Percentiles rank a stretch among this genome's conserved stretches.
phyloP scores from a whole-genome alignment of 2,329 filamentous ascomycete species.

The Cytospora piceicola region DNA sequence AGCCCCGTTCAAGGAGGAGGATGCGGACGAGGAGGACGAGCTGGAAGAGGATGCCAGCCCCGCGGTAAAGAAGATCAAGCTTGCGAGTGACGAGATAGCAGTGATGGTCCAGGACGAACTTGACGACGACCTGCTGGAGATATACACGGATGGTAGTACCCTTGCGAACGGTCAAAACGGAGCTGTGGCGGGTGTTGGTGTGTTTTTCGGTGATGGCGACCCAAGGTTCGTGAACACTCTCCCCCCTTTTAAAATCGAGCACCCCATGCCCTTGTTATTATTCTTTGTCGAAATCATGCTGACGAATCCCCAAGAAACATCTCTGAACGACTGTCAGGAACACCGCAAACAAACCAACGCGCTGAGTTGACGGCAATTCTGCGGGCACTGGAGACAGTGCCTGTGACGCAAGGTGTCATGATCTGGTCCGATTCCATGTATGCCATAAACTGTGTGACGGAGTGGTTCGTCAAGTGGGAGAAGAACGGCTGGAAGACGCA shows the following conservation, averaged over 20 bases:
- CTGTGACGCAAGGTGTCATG: conserved; percentile 67
- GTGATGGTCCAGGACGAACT: conserved; percentile 26
- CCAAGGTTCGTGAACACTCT: conserved; percentile 47
- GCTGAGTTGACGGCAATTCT: conserved; percentile 91
- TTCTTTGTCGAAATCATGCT: conserved; percentile 23
- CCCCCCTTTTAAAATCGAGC: not conserved
- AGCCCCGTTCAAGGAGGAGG: conserved; percentile 29
- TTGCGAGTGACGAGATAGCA: conserved; percentile 23
- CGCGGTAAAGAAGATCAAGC: conserved; percentile 43
- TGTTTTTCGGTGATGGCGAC: conserved; percentile 64
- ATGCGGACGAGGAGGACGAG: conserved; percentile 35
- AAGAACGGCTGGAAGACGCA: conserved; percentile 77
- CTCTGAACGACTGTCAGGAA: conserved; percentile 74
- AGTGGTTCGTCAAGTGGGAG: conserved; percentile 81
- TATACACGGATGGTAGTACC: conserved; percentile 69
- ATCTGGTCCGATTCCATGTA: conserved; percentile 93
- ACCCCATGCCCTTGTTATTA: not conserved
- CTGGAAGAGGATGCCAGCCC: conserved; percentile 39
- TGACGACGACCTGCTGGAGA: conserved; percentile 43
- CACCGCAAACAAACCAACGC: conserved; percentile 88
- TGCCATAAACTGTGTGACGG: conserved; percentile 83
- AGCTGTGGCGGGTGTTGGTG: conserved; percentile 64
- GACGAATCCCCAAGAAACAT: conserved; percentile 54
- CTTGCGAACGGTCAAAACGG: conserved; percentile 59
- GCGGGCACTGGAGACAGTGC: conserved; percentile 77